phyloP scores from a whole-genome alignment of 257 asterid genomes.

The Solanum pinnatisectum region DNA sequence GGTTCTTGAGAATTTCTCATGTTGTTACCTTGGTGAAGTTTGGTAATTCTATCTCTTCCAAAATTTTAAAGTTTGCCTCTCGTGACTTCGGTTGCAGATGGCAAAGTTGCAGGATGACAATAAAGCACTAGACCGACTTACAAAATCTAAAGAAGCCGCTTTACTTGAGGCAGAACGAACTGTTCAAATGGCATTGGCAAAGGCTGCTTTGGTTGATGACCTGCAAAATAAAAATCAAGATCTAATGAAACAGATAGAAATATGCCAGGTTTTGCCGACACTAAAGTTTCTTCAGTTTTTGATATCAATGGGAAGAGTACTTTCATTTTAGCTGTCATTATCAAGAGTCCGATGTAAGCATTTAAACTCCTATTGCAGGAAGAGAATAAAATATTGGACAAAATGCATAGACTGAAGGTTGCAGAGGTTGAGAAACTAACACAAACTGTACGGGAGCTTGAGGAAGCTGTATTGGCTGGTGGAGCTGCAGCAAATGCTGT shows the following conservation, averaged over 20 bases:
- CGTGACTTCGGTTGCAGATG: slow-evolving; percentile 29
- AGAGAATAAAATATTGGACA: background rate
- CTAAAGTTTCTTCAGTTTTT: background rate
- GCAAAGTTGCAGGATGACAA: slow-evolving; percentile 88
- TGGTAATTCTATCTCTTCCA: background rate
- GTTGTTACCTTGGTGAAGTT: background rate
- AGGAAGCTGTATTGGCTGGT: background rate
- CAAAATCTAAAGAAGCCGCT: slow-evolving; percentile 94
- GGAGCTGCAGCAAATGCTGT: background rate
- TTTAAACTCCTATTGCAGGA: background rate
- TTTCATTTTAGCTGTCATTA: background rate
- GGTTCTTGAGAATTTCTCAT: background rate
- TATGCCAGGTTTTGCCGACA: background rate
- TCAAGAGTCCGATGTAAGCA: background rate
- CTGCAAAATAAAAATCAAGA: background rate
- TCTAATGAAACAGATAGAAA: background rate
- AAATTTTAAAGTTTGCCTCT: background rate
- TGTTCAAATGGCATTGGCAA: slow-evolving; percentile 78
- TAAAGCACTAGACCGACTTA: slow-evolving; percentile 84
- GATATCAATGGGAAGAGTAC: background rate
- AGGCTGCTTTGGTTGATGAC: slow-evolving; percentile 5
- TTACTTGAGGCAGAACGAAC: slow-evolving; percentile 77
- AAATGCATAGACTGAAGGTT: background rate
- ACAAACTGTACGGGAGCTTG: background rate
- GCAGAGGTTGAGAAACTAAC: background rate